These are phyloP conservation scores for Paraphaeosphaeria sporulosa DNA, from an alignment of 2,329 filamentous ascomycete species.

Conservation along the genomic window DNA sequence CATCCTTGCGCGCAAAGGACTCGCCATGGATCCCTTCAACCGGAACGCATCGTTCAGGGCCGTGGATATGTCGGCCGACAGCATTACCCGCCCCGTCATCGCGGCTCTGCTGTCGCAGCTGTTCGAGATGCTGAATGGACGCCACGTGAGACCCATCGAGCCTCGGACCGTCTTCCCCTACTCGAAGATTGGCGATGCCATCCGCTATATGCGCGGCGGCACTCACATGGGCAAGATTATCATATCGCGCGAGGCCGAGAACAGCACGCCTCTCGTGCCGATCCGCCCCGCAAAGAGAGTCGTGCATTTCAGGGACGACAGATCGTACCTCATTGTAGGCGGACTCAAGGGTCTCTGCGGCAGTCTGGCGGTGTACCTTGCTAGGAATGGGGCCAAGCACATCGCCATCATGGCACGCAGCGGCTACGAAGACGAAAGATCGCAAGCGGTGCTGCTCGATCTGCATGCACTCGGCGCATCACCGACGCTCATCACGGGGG, in stretches of 20 bases:
- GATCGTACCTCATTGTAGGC: conserved; percentile 27
- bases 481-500: neutral
- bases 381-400: conserved; percentile 21
- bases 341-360: conserved; percentile 27
- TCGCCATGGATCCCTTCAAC: conserved; percentile 24
- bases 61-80: conserved; percentile 12
- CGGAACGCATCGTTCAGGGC: conserved; percentile 10
- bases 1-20: conserved; percentile 17
- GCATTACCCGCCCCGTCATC: too few species aligned
- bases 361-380: conserved; percentile 21
- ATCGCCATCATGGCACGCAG: neutral
- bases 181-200: conserved; percentile 26
- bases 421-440: neutral
- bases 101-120: neutral
- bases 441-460: neutral
- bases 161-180: conserved; percentile 33
- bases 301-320: conserved; percentile 13
- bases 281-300: neutral
- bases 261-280: conserved; percentile 21
- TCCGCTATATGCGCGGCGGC: conserved; percentile 36
- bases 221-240: conserved; percentile 52
- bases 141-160: conserved; percentile 40
- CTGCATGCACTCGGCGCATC: neutral
- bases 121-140: conserved; percentile 2
- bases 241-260: conserved; percentile 27